Evolutionary conservation across 2,329 filamentous ascomycete species (phyloP), one percentile per base, ranked within the genome.

Genomic region (Sordariomycetes sp.): DNA sequence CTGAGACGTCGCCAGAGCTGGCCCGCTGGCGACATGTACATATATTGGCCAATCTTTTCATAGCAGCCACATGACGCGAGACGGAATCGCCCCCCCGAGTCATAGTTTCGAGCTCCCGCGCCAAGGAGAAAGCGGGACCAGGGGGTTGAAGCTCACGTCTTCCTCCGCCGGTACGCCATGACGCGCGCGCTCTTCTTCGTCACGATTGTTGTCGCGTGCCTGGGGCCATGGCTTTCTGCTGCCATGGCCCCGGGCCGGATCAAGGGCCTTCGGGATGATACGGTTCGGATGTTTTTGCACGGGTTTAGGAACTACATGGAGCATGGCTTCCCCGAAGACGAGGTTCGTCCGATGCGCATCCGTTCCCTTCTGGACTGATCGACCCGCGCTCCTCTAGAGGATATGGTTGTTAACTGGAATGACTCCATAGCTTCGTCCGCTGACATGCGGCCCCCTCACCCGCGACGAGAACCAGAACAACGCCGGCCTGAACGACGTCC

Each of bases 291-390:
- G 79, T 97, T 97, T 75, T 96, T 95, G 70, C 94, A 99, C 76
- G 94, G 94, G 60, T 97, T 85, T 74, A 85, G 91, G 72, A 95
- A 92, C 70, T 99, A 99, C 75, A 94, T 96, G 85, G 74, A 81
- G 62, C 79, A 95, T 70, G 94, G 91, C 59, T 99, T 96, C 66
- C 94, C 94, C 13, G 94, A 97, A 70, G 94, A 99, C 67, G 94
- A 94, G 80, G 82, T 84, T 60, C 42, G 64, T 60, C 24, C 45
- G 28, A 32, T 32, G 28, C 28, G 7, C 1, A 32, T n/a, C 2
- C 6, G 39, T 6, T 17, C n/a, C n/a, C 39, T 45, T 13, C 17
- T 15, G 7, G 15, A 17, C n/a, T n/a, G n/a, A 7, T 2, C 13
- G 39, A 3, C n/a, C 8, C 24, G 17, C 10, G 36, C 36, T 17